Evolutionary conservation across 148 eudicot species (phyloP).

Genomic region (Cornus kousa): DNA sequence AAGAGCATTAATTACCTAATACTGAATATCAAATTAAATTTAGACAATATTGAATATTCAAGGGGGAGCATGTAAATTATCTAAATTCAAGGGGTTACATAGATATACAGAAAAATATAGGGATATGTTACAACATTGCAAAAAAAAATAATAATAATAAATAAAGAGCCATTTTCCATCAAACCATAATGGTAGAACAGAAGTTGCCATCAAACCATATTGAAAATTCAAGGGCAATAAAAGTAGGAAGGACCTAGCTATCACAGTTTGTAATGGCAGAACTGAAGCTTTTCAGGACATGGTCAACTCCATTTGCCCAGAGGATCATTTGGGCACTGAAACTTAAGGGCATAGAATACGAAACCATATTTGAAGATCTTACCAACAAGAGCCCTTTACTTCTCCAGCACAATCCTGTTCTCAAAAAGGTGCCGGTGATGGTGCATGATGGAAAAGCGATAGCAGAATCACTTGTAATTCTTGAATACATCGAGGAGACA

Average conservation of each 20-base stretch:
- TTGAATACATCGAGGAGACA: slow-evolving; percentile 36
- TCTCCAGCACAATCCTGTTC: slow-evolving; percentile 29
- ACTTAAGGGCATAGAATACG: slow-evolving; percentile 37
- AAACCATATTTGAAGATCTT: slow-evolving; percentile 34
- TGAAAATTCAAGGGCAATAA: too few relatives aligned
- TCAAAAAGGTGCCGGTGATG: slow-evolving; percentile 37
- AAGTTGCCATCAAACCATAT: background rate
- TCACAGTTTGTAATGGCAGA: slow-evolving; percentile 17
- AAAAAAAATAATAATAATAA: too few relatives aligned
- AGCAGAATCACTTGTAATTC: slow-evolving; percentile 36
- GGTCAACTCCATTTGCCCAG: slow-evolving; percentile 40
- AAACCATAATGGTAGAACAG: too few relatives aligned
- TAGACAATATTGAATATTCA: too few relatives aligned
- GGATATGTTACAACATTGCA: too few relatives aligned
- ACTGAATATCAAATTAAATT: too few relatives aligned
- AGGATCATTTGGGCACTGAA: slow-evolving; percentile 36
- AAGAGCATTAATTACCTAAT: too few relatives aligned
- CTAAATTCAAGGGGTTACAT: too few relatives aligned
- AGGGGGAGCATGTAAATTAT: too few relatives aligned
- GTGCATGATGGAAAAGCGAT: slow-evolving; percentile 36
- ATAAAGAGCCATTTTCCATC: background rate
- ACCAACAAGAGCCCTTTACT: slow-evolving; percentile 29
- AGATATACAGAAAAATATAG: too few relatives aligned
- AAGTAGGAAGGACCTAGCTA: too few relatives aligned
- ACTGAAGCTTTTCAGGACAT: slow-evolving; percentile 42